Evolutionary conservation across 2,329 filamentous ascomycete species (phyloP).

Genomic region (Talaromyces albobiverticillius): DNA sequence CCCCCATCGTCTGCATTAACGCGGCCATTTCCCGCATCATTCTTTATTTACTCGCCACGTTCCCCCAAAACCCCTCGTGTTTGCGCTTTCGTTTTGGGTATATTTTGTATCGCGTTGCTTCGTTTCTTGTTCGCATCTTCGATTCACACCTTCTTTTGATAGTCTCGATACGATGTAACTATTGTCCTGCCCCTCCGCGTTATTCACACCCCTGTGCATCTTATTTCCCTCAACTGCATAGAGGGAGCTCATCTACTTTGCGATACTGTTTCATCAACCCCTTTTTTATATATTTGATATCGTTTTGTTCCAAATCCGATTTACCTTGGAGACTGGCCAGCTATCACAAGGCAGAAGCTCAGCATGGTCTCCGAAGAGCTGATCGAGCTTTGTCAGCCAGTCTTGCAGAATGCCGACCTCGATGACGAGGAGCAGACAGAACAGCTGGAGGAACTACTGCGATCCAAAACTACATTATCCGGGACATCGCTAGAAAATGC

Average conservation of each 20-base stretch:
- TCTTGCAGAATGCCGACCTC: conserved; percentile 72
- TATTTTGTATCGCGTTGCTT: background rate
- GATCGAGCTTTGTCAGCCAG: conserved; percentile 81
- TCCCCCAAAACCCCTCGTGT: background rate
- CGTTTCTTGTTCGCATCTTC: background rate
- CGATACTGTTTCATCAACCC: background rate
- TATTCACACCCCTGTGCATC: conserved; percentile 5
- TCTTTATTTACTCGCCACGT: background rate
- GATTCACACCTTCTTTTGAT: background rate
- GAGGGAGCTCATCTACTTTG: background rate
- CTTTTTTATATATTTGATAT: background rate
- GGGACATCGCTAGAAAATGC: conserved; percentile 79
- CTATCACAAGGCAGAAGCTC: background rate
- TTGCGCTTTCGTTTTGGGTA: background rate
- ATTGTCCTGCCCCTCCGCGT: conserved; percentile 10
- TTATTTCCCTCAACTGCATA: conserved; percentile 7
- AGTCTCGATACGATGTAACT: conserved; percentile 14
- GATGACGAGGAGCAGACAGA: conserved; percentile 93
- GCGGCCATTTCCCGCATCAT: background rate
- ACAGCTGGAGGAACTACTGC: conserved; percentile 76
- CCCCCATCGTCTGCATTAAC: background rate
- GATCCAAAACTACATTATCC: conserved; percentile 68
- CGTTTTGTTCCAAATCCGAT: background rate
- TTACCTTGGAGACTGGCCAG: too few species aligned
- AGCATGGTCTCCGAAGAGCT: conserved; percentile 84